phyloP scores from a whole-genome alignment of 2,329 filamentous ascomycete species.

The Dendryphion nanum region DNA sequence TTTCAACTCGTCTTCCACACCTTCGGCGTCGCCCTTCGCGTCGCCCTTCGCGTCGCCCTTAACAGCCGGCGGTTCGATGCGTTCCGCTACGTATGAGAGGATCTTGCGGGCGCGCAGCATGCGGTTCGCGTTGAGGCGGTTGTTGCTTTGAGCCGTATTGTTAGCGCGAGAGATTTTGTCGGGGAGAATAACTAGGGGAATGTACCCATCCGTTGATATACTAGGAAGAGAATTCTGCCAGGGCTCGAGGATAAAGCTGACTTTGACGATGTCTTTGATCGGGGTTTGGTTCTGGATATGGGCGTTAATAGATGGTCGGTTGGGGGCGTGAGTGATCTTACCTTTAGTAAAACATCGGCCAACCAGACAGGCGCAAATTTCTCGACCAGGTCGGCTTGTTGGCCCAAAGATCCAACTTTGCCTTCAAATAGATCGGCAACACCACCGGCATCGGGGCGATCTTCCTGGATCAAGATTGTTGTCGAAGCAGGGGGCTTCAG shows the following conservation, averaged over 20 bases:
- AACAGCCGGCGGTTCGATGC: slow-evolving; percentile 71
- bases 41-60: too few species aligned
- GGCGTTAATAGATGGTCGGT: background rate
- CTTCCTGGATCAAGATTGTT: slow-evolving; percentile 64
- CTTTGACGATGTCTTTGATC: slow-evolving; percentile 87
- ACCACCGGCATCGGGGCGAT: slow-evolving; percentile 61
- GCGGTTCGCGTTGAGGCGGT: slow-evolving; percentile 89
- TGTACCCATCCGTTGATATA: slow-evolving; percentile 70
- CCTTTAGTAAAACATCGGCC: slow-evolving; percentile 76
- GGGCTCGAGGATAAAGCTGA: slow-evolving; percentile 89
- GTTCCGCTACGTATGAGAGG: slow-evolving; percentile 83
- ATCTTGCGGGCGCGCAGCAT: slow-evolving; percentile 98
- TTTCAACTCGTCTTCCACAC: slow-evolving; percentile 52
- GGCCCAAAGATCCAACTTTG: slow-evolving; percentile 73
- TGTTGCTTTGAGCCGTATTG: slow-evolving; percentile 58
- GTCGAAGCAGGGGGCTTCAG: slow-evolving; percentile 68
- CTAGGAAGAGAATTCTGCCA: slow-evolving; percentile 72
- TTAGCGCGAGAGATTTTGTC: slow-evolving; percentile 20
- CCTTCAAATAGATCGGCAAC: slow-evolving; percentile 87
- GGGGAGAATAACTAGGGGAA: slow-evolving; percentile 22
- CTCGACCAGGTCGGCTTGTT: slow-evolving; percentile 80
- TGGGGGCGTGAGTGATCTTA: slow-evolving; percentile 34
- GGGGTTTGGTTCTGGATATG: slow-evolving; percentile 70
- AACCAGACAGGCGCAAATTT: slow-evolving; percentile 88
- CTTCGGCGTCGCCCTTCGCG: slow-evolving; percentile 52